Conservation (phyloP, 2,329 filamentous ascomycete species). For the Aspergillus hiratsukae region DNA sequence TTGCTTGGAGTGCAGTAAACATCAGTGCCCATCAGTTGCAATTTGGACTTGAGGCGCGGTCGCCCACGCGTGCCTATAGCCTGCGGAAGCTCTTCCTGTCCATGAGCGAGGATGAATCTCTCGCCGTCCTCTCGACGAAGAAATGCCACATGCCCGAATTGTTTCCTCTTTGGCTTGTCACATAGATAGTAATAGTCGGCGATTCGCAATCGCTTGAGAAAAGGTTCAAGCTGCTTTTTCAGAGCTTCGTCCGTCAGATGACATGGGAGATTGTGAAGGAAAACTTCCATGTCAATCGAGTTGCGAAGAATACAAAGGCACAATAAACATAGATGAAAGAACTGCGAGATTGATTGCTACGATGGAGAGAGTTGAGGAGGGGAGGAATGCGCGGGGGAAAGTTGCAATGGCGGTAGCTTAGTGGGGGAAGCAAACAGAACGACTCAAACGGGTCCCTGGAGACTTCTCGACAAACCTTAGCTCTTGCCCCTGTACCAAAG, state of each 20-base stretch:
- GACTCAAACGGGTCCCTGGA: no score
- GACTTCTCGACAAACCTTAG: no score
- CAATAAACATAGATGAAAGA: background rate
- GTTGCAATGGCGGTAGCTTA: no score
- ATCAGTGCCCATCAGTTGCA: constrained; percentile 15
- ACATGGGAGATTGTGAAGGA: constrained; percentile 40
- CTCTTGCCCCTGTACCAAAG: no score
- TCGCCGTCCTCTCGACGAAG: constrained; percentile 36
- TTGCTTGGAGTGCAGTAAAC: constrained; percentile 32
- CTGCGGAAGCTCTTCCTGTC: constrained; percentile 8
- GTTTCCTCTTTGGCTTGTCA: constrained; percentile 40
- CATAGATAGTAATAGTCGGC: constrained; percentile 41
- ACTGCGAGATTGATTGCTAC: background rate
- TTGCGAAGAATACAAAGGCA: background rate
- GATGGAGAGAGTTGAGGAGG: background rate
- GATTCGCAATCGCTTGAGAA: constrained; percentile 38
- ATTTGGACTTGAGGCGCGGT: constrained; percentile 8
- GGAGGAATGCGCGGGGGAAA: background rate
- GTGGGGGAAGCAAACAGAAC: no score
- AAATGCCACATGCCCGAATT: constrained; percentile 46
- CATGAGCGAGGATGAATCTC: constrained; percentile 40
- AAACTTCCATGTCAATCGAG: constrained; percentile 40
- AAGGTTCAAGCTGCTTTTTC: constrained; percentile 34
- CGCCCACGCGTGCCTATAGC: background rate
- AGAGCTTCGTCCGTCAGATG: constrained; percentile 42